Evolutionary conservation across 805 yeast genomes (phyloP).

Genomic region (Kuraishia ogatae): DNA sequence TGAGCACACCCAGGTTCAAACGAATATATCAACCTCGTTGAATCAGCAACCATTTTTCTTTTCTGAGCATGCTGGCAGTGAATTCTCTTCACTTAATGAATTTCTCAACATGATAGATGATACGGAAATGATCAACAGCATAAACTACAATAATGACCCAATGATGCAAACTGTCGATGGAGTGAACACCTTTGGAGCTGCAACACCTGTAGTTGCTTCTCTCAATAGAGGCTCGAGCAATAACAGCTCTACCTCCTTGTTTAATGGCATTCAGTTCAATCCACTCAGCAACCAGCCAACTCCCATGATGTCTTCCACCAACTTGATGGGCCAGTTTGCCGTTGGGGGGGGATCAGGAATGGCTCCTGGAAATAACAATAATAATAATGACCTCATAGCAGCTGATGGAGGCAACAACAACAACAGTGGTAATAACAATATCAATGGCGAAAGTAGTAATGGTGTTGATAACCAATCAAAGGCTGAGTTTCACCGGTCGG

Average conservation of each 20-base stretch:
- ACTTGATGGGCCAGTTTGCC: not conserved
- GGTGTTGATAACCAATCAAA: not conserved
- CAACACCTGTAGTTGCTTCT: constrained; percentile 4
- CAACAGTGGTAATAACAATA: constrained; percentile 2
- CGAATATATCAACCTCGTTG: constrained; percentile 6
- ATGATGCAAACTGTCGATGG: constrained; percentile 24
- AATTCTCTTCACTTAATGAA: constrained; percentile 83
- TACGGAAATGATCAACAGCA: constrained; percentile 50
- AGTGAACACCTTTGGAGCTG: constrained; percentile 9
- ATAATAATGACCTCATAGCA: not conserved
- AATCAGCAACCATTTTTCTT: constrained; percentile 72
- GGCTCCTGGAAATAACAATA: constrained; percentile 5
- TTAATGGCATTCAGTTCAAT: not conserved
- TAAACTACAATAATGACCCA: constrained; percentile 26
- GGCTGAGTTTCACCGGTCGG: not conserved
- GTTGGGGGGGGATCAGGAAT: not conserved
- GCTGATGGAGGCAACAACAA: constrained; percentile 2
- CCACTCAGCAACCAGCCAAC: not conserved
- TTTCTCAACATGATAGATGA: constrained; percentile 87
- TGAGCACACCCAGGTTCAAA: not conserved
- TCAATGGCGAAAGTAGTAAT: not conserved
- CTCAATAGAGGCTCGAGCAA: constrained; percentile 1
- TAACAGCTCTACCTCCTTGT: constrained; percentile 10
- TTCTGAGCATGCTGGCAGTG: constrained; percentile 90
- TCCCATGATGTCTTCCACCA: not conserved